Conservation (phyloP, 1,139 yeast species). For the Yamadazyma aaseri region DNA sequence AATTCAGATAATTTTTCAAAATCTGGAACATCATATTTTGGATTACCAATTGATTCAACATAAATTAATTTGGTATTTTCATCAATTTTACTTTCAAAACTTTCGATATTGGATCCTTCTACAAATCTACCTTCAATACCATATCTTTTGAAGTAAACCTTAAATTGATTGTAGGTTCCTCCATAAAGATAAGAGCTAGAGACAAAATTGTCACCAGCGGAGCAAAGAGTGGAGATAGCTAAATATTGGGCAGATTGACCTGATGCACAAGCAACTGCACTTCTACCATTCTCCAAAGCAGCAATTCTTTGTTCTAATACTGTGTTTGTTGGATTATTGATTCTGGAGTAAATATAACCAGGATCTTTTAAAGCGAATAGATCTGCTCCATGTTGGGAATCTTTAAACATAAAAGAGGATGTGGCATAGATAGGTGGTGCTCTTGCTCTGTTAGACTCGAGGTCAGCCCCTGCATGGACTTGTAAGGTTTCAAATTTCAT, state of each 20-base stretch:
- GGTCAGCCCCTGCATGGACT: slow-evolving; percentile 83
- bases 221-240: slow-evolving; percentile 83
- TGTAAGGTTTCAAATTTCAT: slow-evolving; percentile 75
- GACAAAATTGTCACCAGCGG: slow-evolving; percentile 83
- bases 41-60: slow-evolving; percentile 91
- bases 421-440: slow-evolving; percentile 92
- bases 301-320: slow-evolving; percentile 91
- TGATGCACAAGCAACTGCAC: slow-evolving; percentile 86
- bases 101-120: slow-evolving; percentile 69
- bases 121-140: slow-evolving; percentile 87
- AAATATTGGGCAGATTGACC: slow-evolving; percentile 95
- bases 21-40: slow-evolving; percentile 90
- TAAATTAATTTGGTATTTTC: slow-evolving; percentile 86
- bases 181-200: slow-evolving; percentile 91
- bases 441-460: slow-evolving; percentile 65
- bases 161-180: slow-evolving; percentile 94
- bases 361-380: slow-evolving; percentile 79
- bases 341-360: slow-evolving; percentile 85
- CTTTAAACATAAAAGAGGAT: slow-evolving; percentile 82
- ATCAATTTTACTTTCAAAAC: slow-evolving; percentile 72
- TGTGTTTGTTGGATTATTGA: slow-evolving; percentile 90
- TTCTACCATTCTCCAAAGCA: slow-evolving; percentile 89
- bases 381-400: slow-evolving; percentile 90
- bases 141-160: slow-evolving; percentile 82
- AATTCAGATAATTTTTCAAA: slow-evolving; percentile 71